Conservation (phyloP, 2,329 filamentous ascomycete genomes). For the Colletotrichum abscissum region DNA sequence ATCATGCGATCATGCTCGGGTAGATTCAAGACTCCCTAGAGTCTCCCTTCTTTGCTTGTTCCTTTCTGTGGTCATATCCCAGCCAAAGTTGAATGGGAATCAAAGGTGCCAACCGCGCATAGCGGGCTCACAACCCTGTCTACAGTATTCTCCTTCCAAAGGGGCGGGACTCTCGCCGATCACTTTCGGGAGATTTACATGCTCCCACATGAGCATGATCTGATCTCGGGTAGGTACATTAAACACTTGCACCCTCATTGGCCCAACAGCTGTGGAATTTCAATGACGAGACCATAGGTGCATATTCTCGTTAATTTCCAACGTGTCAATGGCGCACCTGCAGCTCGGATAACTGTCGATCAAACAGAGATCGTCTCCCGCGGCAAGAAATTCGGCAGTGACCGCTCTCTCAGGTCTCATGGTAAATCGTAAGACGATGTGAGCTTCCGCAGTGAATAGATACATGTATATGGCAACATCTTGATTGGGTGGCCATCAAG, state of each 20-base stretch:
- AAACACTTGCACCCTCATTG: not conserved
- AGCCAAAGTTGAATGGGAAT: too few relatives aligned
- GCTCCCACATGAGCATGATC: not conserved
- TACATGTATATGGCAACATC: too few relatives aligned
- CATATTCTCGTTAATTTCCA: not conserved
- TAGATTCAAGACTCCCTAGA: not conserved
- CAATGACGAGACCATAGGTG: not conserved
- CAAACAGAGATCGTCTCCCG: not conserved
- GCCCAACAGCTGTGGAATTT: too few relatives aligned
- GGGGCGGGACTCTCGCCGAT: not conserved
- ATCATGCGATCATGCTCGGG: not conserved
- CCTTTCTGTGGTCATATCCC: too few relatives aligned
- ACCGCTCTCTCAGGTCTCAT: not conserved
- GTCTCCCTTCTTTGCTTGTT: not conserved
- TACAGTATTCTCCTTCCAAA: not conserved
- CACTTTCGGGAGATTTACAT: not conserved
- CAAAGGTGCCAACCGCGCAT: too few relatives aligned
- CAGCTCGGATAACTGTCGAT: not conserved
- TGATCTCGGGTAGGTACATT: not conserved
- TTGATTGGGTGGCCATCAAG: too few relatives aligned
- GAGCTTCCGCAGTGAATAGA: too few relatives aligned
- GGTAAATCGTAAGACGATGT: too few relatives aligned
- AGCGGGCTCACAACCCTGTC: not conserved
- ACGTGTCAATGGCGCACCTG: not conserved
- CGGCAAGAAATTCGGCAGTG: not conserved